Base-by-base conservation (phyloP, 768 basidiomycete species). In the Favolaschia claudopus region DNA sequence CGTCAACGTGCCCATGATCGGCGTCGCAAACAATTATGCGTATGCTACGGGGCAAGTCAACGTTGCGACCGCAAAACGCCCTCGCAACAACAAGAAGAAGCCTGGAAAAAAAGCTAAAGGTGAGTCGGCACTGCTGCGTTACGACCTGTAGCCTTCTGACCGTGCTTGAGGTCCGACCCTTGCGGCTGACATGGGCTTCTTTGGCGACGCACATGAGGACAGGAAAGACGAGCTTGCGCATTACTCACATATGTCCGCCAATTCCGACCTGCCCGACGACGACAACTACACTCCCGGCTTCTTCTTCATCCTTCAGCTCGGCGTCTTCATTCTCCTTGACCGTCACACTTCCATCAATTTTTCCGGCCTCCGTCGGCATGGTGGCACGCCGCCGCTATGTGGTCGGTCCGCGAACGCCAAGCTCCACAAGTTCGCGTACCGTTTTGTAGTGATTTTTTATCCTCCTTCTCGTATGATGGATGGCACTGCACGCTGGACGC, bases 391-490 rank as follows among this genome's bases (percentile, higher is more conserved):
- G 17, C 49, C 49, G 4, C 25, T 51, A 10, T 38, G 49, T 8
- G 10, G 7, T 13, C 20, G 19, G 8, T 20, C 13, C 17, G 27
- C 5, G 10, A 9, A 9, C 29, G 52, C 42, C 22, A 13, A 53
- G 7, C 22, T 42, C 7, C 29, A 36, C 17, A 36, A 45, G 17
- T 54, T 44, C 32, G 44, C 33, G 9, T 28, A 31, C 20, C 34
- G 55, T 14, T 56, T 56, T 17, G 55, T 56, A 17, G 14, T 47
- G 1, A 56, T 56, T 5, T 48, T 40, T 28, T 56, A 56, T 15
- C 55, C 55, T 0, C 55, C 45, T 4, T 8, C n/a, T 12, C 55
- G 55, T 1, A 56, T 56, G 55, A 29, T 56, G 28, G 20, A 56
- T 20, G 55, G 55, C 12, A 56, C 44, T 3, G 55, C 44, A 3